Conservation (phyloP, 805 yeast species). For the Nadsonia fulvescens region DNA sequence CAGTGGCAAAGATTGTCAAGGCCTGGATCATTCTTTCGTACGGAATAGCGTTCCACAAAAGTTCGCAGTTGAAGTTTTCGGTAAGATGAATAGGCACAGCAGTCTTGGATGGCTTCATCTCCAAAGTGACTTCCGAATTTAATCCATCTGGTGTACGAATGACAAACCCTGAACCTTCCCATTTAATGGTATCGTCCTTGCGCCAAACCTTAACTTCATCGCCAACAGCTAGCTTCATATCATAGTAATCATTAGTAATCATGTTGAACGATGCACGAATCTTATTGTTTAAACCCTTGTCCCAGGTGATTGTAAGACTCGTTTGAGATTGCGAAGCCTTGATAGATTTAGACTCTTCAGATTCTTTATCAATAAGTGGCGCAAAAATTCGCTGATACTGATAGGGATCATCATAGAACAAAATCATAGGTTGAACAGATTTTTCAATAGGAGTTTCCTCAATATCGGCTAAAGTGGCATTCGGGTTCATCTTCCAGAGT, state of each 20-base stretch:
- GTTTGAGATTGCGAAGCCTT: constrained; percentile 67
- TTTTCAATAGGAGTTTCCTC: constrained; percentile 28
- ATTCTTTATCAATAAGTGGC: constrained; percentile 67
- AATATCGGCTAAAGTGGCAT: constrained; percentile 50
- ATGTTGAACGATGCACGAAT: constrained; percentile 54
- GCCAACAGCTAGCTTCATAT: constrained; percentile 61
- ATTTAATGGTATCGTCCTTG: constrained; percentile 36
- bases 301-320: constrained; percentile 60
- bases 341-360: constrained; percentile 52
- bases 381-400: constrained; percentile 75
- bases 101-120: constrained; percentile 29
- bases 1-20: constrained; percentile 49
- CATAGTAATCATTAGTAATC: constrained; percentile 47
- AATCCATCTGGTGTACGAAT: constrained; percentile 49
- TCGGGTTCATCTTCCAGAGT: constrained; percentile 58
- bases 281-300: constrained; percentile 41
- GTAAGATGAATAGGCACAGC: constrained; percentile 36
- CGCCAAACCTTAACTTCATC: constrained; percentile 55
- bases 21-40: constrained; percentile 76
- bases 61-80: constrained; percentile 63
- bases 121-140: constrained; percentile 55
- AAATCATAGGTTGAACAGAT: constrained; percentile 50
- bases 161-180: constrained; percentile 62
- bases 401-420: constrained; percentile 66
- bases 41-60: constrained; percentile 77